Conservation (phyloP, 2,329 filamentous ascomycete genomes). For the Fusarium dimerum region DNA sequence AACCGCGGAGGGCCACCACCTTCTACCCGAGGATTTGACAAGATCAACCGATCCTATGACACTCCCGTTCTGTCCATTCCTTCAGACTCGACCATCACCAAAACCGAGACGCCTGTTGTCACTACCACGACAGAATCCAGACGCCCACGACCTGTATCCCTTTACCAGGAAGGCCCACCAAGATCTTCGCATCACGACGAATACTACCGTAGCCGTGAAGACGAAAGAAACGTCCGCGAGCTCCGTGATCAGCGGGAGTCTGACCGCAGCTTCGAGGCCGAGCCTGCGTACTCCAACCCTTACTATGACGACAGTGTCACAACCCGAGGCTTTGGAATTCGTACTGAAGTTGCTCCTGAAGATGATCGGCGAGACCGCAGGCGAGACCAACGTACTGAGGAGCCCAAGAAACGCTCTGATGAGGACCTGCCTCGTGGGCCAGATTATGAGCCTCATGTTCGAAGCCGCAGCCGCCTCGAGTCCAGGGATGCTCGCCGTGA, state of each 20-base stretch:
- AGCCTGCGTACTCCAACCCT: conserved; percentile 29
- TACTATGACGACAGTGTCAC: conserved; percentile 49
- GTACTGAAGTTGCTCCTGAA: conserved; percentile 38
- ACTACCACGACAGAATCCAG: conserved; percentile 26
- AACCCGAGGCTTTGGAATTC: conserved; percentile 54
- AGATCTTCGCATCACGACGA: conserved; percentile 49
- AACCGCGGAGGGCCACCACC: conserved; percentile 60
- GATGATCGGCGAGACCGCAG: conserved; percentile 46
- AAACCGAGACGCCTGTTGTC: conserved; percentile 12
- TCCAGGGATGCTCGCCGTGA: conserved; percentile 32
- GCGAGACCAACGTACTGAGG: conserved; percentile 31
- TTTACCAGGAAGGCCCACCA: conserved; percentile 52
- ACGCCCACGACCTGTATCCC: conserved; percentile 48
- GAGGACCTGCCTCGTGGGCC: conserved; percentile 31
- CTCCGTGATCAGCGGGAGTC: conserved; percentile 43
- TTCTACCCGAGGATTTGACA: conserved; percentile 70
- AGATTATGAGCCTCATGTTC: conserved; percentile 33
- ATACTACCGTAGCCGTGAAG: conserved; percentile 50
- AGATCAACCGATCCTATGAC: conserved; percentile 56
- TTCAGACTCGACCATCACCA: conserved; percentile 35
- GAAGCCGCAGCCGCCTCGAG: conserved; percentile 27
- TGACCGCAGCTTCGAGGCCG: conserved; percentile 27
- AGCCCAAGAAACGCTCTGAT: conserved; percentile 33
- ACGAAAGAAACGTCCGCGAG: conserved; percentile 46
- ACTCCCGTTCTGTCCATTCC: conserved; percentile 44